These are phyloP conservation scores for Triticum timopheevii DNA, from an alignment of 176 grass and related monocot species.

Conservation along the genomic window DNA sequence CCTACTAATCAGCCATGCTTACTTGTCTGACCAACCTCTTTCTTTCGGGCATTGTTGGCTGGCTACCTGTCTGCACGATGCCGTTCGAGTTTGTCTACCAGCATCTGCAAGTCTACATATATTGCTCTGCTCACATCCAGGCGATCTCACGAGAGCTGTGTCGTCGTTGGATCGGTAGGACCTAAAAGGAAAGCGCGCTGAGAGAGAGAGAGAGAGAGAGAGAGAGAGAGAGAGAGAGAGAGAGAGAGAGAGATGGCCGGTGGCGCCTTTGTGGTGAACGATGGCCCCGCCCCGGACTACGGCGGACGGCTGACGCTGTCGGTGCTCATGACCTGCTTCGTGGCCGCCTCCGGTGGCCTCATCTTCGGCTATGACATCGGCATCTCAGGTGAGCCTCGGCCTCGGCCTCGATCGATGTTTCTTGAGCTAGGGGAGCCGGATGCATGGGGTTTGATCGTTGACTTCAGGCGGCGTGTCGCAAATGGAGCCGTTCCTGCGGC, in stretches of 20 bases:
- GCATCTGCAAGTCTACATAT: neutral
- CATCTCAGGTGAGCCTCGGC: slow-evolving; percentile 60
- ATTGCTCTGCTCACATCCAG: neutral
- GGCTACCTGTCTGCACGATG: slow-evolving; percentile 16
- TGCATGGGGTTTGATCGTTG: neutral
- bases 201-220: neutral
- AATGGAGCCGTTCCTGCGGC: slow-evolving; percentile 67
- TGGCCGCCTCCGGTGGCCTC: slow-evolving; percentile 84
- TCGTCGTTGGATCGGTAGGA: neutral
- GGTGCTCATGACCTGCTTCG: slow-evolving; percentile 65
- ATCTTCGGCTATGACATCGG: slow-evolving; percentile 95
- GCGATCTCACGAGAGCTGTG: neutral
- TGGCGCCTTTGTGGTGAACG: neutral
- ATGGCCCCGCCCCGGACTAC: slow-evolving; percentile 16
- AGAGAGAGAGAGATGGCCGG: slow-evolving; percentile 5
- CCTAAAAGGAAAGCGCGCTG: neutral
- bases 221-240: neutral
- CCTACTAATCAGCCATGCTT: neutral
- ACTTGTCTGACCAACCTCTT: neutral
- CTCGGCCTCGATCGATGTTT: neutral
- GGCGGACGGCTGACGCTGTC: slow-evolving; percentile 57
- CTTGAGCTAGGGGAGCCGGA: neutral
- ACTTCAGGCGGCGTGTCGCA: slow-evolving; percentile 46
- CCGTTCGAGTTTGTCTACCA: neutral
- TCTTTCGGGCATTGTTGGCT: neutral